Evolutionary conservation across 2,329 filamentous ascomycete species (phyloP), one percentile per base, ranked within the genome.

Genomic region (Tolypocladium tropicale): DNA sequence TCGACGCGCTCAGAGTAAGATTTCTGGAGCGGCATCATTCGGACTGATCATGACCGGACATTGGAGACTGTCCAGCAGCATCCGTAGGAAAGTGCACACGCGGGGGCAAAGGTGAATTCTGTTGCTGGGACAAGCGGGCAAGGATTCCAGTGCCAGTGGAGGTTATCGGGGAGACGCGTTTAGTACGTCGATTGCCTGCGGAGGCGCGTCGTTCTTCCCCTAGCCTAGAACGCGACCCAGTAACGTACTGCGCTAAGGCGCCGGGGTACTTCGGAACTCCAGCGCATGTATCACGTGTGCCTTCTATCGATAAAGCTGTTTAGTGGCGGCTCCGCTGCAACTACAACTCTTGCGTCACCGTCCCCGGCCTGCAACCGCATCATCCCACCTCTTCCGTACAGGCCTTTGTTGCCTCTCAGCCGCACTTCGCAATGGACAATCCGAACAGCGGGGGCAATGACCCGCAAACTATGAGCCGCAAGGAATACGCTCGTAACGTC

Each of bases 21-120:
- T 61, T 74, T 75, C 63, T 73, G 68, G 48, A 75, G 66, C 65
- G 71, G 68, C 70, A 72, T 72, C 57, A 59, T 63, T 57, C 43
- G 43, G 52, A 53, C 43, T 51, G 53, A 52, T 56, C 60, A 54
- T 57, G 48, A 55, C 58, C 57, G 56, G 37, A 56, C 55, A 61
- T 64, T 55, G 57, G 51, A 57, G 55, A 57, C 59, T 46, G 50
- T 59, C 54, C 53, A 56, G 50, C 34, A 41, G 50, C 50, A 53
- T 58, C 59, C 54, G 41, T 14, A 50, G 28, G 46, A 49, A n/a
- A 18, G 46, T 32, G 28, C 46, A 21, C 16, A 50, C 33, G 28
- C 33, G 46, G 46, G 18, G 33, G 25, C 16, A 25, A 32, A 49
- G 28, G 28, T 18, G 28, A 28, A 49, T 49, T 28, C 21, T 18